Evolutionary conservation across 2,329 filamentous ascomycete species (phyloP).

Genomic region (Colletotrichum australisinense): DNA sequence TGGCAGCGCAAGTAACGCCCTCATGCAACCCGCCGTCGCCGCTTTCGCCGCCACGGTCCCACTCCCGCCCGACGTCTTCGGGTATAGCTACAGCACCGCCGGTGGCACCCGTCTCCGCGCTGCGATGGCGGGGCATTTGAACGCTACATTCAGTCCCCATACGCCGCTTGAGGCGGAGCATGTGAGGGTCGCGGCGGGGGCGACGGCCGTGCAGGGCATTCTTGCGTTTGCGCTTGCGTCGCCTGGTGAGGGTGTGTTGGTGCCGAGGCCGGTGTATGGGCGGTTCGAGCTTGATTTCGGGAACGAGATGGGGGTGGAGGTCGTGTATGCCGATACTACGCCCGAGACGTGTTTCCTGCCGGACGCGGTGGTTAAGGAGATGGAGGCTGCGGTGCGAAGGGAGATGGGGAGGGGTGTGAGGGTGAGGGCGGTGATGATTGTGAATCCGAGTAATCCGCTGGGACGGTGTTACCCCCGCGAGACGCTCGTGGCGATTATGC

Average conservation of each 20-base stretch:
- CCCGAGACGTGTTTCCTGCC: conserved; percentile 57
- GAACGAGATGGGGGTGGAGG: conserved; percentile 48
- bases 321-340: conserved; percentile 58
- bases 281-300: conserved; percentile 61
- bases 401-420: conserved; percentile 48
- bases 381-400: conserved; percentile 54
- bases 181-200: conserved; percentile 48
- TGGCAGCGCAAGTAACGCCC: conserved; percentile 17
- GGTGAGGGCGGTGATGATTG: conserved; percentile 61
- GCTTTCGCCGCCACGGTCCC: conserved; percentile 18
- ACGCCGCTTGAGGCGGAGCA: conserved; percentile 43
- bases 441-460: conserved; percentile 65
- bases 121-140: conserved; percentile 50
- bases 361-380: conserved; percentile 54
- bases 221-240: conserved; percentile 53
- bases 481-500: conserved; percentile 56
- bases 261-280: conserved; percentile 57
- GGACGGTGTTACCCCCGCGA: conserved; percentile 58
- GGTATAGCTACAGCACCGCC: conserved; percentile 49
- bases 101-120: conserved; percentile 48
- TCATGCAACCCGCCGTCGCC: conserved; percentile 16
- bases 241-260: conserved; percentile 51
- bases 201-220: conserved; percentile 53
- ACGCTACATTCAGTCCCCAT: conserved; percentile 49
- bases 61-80: conserved; percentile 42